Evolutionary conservation across 129 eudicot genomes (phyloP).

Genomic region (Escallonia herrerae): DNA sequence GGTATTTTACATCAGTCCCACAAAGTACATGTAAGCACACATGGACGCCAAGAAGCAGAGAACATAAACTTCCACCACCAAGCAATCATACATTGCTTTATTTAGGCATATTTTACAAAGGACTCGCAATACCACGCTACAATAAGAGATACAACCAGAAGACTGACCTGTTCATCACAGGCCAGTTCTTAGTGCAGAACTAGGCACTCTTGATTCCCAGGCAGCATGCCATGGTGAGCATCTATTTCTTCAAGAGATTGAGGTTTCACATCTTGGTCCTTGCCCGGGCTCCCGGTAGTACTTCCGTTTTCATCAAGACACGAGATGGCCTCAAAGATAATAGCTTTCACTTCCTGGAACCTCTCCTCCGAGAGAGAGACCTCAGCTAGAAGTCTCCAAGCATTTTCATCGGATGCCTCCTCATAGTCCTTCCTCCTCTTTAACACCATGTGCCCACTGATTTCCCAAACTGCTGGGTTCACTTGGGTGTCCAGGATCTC

Average conservation of each 20-base stretch:
- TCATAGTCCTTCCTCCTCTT: slow-evolving; percentile 80
- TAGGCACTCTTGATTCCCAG: slow-evolving; percentile 63
- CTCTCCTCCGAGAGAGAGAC: slow-evolving; percentile 92
- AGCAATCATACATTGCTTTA: slow-evolving; percentile 30
- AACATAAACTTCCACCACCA: slow-evolving; percentile 19
- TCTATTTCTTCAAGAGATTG: slow-evolving; percentile 35
- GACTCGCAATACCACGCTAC: slow-evolving; percentile 3
- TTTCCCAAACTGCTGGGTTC: slow-evolving; percentile 99
- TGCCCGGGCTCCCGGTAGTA: slow-evolving; percentile 10
- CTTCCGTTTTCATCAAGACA: slow-evolving; percentile 28
- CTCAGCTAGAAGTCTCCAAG: slow-evolving; percentile 98
- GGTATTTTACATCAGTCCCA: slow-evolving; percentile 3
- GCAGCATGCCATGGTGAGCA: slow-evolving; percentile 35
- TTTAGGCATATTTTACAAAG: slow-evolving; percentile 17
- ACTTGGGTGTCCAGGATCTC: slow-evolving; percentile 97
- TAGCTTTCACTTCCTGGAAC: slow-evolving; percentile 69
- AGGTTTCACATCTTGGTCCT: slow-evolving; percentile 26
- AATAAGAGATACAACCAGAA: not conserved
- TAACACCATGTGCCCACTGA: slow-evolving; percentile 96
- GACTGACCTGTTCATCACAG: not conserved
- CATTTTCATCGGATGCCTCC: slow-evolving; percentile 84
- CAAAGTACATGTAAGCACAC: not conserved
- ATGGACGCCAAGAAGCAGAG: not conserved
- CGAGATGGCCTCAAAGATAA: slow-evolving; percentile 77
- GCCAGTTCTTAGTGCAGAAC: slow-evolving; percentile 46